These are phyloP conservation scores for Grosmannia penicillata DNA, from an alignment of 2,329 filamentous ascomycete genomes.

Conservation along the genomic window DNA sequence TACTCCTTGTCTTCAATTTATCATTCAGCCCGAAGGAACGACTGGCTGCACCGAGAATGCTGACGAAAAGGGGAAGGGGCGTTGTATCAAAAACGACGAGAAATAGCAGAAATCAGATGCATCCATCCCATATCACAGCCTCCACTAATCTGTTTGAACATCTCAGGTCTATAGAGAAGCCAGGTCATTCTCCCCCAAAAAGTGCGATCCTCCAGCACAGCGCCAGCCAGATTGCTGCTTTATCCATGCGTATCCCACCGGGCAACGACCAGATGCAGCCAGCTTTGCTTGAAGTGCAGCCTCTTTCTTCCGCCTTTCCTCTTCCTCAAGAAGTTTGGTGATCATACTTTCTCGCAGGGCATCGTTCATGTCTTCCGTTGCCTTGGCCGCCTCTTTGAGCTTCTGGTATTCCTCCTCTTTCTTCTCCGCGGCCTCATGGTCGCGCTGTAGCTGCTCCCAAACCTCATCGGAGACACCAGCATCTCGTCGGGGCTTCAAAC, in stretches of 20 bases:
- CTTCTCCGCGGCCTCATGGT: slow-evolving; percentile 16
- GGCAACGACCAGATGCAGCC: neutral
- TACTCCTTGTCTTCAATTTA: too few relatives aligned
- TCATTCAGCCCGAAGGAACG: too few relatives aligned
- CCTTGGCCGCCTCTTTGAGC: neutral
- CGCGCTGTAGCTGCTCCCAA: slow-evolving; percentile 43
- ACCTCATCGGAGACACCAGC: slow-evolving; percentile 41
- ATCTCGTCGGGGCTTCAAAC: slow-evolving; percentile 26
- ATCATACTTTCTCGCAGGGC: slow-evolving; percentile 15
- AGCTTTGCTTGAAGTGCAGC: neutral
- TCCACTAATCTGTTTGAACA: neutral
- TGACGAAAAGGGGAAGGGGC: too few relatives aligned
- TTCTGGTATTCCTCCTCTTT: neutral
- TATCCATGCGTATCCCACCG: neutral
- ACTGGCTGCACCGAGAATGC: too few relatives aligned
- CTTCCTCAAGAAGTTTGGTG: slow-evolving; percentile 20
- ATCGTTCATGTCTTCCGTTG: neutral
- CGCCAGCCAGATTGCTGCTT: neutral
- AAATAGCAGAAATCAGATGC: neutral
- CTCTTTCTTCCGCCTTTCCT: neutral
- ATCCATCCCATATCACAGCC: neutral
- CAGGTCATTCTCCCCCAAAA: neutral
- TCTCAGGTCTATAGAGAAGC: neutral
- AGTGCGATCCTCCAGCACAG: neutral
- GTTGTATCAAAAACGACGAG: too few relatives aligned